A percentile compares a stretch with the other conserved stretches of the same genome.
Conservation (phyloP, 768 basidiomycete genomes). For the Psilocybe tampanensis region DNA sequence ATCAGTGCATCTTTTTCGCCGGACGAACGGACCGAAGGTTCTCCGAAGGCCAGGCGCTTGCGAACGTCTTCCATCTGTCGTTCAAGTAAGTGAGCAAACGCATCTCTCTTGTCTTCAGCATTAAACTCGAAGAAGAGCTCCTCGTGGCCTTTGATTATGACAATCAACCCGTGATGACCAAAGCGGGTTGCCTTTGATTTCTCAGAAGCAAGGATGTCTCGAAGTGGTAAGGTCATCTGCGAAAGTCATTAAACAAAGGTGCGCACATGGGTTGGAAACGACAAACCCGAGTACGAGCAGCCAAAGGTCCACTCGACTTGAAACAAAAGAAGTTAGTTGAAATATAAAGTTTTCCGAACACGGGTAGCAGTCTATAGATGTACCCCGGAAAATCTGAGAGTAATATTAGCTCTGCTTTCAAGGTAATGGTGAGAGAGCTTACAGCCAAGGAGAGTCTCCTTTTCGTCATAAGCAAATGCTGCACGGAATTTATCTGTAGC, state of each 20-base stretch:
- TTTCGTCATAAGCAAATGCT: slow-evolving; percentile 87
- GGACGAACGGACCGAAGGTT: slow-evolving; percentile 42
- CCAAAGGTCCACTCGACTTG: slow-evolving; percentile 82
- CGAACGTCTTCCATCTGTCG: slow-evolving; percentile 78
- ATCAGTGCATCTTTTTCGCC: slow-evolving; percentile 75
- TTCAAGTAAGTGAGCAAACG: slow-evolving; percentile 76
- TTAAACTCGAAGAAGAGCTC: slow-evolving; percentile 97
- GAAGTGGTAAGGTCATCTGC: slow-evolving; percentile 94
- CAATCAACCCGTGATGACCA: slow-evolving; percentile 85
- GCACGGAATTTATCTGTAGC: slow-evolving; percentile 74
- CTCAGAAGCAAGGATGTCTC: slow-evolving; percentile 84
- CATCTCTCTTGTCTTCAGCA: slow-evolving; percentile 76
- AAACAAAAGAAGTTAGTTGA: slow-evolving; percentile 96
- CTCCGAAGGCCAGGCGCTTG: slow-evolving; percentile 47
- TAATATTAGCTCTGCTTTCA: slow-evolving; percentile 11
- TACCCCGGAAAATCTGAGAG: slow-evolving; percentile 85
- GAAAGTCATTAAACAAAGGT: not conserved
- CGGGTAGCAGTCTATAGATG: slow-evolving; percentile 86
- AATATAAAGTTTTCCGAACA: slow-evolving; percentile 85
- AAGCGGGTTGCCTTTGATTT: slow-evolving; percentile 87
- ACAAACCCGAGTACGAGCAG: slow-evolving; percentile 79
- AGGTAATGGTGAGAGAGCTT: slow-evolving; percentile 34
- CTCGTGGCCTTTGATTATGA: slow-evolving; percentile 95
- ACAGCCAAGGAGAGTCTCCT: slow-evolving; percentile 88
- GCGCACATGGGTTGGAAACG: not conserved